Base-by-base conservation (phyloP, 225 moss, liverwort and hornwort species). In the Marchantia paleacea region DNA sequence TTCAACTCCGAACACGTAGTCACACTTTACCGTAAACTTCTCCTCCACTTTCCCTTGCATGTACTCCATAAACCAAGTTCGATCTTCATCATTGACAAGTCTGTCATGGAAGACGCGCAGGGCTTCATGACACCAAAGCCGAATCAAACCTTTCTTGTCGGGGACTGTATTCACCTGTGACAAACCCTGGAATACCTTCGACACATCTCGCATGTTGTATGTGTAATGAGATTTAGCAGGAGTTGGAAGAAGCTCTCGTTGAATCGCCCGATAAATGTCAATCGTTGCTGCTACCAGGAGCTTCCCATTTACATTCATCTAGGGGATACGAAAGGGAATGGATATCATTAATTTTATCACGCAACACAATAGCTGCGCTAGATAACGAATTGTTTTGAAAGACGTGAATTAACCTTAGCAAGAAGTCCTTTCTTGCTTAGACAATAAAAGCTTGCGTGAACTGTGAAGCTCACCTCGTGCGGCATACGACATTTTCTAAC, bases 211-310 rank as follows among this genome's bases (percentile, higher is more conserved):
- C 90, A 92, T 85, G 55, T 92, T 92, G 80, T 92, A 92, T 39
- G 83, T 90, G 22, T 92, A 92, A 75, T 92, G 91, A 75, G 90
- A 92, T 80, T 90, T 92, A 65, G 88, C 87, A 14, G 91, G 91
- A 22, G 90, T 92, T 6, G 91, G 88, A 58, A 90, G 84, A 72
- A 90, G 84, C 11, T 85, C 88, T 69, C 75, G 76, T 73, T 92
- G 91, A 69, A 92, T 90, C 13, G 88, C 90, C 80, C 91, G 87
- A 61, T 92, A 92, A 53, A 92, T 89, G 52, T 84, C 78, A 47
- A 92, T 84, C 24, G 88, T 92, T 64, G 90, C 79, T 67, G 83
- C 81, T 61, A 92, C 91, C 71, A 92, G 73, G 28, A 87, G 79
- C 52, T 88, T 88, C 18, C 90, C 91, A 4, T 74, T 77, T 7